phyloP scores from a whole-genome alignment of 257 asterid species.

The Scutellaria minor region DNA sequence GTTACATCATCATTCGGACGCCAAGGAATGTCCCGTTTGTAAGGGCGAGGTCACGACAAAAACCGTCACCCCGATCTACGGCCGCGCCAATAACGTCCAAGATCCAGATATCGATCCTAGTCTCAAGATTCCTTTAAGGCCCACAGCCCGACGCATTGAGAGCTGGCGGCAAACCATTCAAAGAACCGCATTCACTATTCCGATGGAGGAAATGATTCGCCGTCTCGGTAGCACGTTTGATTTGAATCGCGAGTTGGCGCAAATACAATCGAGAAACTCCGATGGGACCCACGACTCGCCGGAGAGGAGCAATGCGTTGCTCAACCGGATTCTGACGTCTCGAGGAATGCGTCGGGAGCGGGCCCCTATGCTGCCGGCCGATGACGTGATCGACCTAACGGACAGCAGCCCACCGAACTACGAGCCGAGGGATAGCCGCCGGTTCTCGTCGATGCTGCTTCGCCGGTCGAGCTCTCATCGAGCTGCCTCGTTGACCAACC shows the following conservation, averaged over 20 bases:
- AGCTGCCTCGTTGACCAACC: slow-evolving; percentile 56
- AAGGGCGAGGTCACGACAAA: slow-evolving; percentile 88
- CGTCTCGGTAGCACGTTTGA: slow-evolving; percentile 72
- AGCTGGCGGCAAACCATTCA: slow-evolving; percentile 86
- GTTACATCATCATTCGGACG: slow-evolving; percentile 88
- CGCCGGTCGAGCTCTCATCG: slow-evolving; percentile 70
- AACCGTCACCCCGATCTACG: slow-evolving; percentile 83
- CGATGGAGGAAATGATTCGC: slow-evolving; percentile 90
- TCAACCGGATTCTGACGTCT: slow-evolving; percentile 71
- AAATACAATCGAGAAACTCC: slow-evolving; percentile 47
- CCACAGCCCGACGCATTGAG: slow-evolving; percentile 71
- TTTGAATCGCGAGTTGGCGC: slow-evolving; percentile 52
- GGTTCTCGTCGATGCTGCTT: slow-evolving; percentile 60
- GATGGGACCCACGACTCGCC: slow-evolving; percentile 61
- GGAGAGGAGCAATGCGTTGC: slow-evolving; percentile 69
- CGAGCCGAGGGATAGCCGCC: slow-evolving; percentile 53
- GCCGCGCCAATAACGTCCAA: slow-evolving; percentile 57
- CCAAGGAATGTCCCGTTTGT: slow-evolving; percentile 93
- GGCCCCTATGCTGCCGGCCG: slow-evolving; percentile 45
- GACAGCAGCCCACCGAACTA: slow-evolving; percentile 57
- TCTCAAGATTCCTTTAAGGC: slow-evolving; percentile 67
- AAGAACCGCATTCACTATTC: slow-evolving; percentile 67
- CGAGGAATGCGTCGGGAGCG: slow-evolving; percentile 82
- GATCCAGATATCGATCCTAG: slow-evolving; percentile 56
- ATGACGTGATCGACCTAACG: slow-evolving; percentile 63